These are phyloP conservation scores for Dryas drummondii DNA, from an alignment of 306 rosid species.

Conservation along the genomic window DNA sequence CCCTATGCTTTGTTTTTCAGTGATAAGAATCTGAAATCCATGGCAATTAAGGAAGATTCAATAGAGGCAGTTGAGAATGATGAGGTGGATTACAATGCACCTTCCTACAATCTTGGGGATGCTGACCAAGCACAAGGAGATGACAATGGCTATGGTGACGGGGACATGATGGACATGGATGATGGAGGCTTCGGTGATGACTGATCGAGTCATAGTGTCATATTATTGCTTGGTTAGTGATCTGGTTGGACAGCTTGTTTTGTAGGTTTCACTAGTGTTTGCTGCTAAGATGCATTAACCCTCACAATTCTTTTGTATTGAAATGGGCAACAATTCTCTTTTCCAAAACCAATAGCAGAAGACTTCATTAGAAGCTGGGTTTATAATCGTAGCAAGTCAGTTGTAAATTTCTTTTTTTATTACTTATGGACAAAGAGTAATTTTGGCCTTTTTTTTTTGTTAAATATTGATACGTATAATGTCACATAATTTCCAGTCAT, in stretches of 20 bases:
- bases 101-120: constrained; percentile 23
- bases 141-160: constrained; percentile 39
- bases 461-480: no score
- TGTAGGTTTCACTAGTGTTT: neutral
- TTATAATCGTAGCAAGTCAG: no score
- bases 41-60: constrained; percentile 36
- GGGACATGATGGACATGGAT: constrained; percentile 34
- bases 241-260: neutral
- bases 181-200: constrained; percentile 41
- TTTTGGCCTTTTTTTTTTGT: no score
- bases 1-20: constrained; percentile 71
- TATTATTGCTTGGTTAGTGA: neutral
- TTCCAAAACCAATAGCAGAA: no score
- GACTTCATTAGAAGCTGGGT: no score
- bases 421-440: no score
- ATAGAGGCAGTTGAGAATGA: neutral
- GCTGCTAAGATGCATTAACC: no score
- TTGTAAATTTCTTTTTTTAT: no score
- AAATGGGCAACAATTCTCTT: no score
- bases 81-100: constrained; percentile 20
- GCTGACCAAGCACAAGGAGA: constrained; percentile 37
- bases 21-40: constrained; percentile 54
- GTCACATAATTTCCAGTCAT: no score
- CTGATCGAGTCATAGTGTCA: neutral
- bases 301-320: no score